Conservation (phyloP, 129 eudicot genomes). For the Lactuca saligna region DNA sequence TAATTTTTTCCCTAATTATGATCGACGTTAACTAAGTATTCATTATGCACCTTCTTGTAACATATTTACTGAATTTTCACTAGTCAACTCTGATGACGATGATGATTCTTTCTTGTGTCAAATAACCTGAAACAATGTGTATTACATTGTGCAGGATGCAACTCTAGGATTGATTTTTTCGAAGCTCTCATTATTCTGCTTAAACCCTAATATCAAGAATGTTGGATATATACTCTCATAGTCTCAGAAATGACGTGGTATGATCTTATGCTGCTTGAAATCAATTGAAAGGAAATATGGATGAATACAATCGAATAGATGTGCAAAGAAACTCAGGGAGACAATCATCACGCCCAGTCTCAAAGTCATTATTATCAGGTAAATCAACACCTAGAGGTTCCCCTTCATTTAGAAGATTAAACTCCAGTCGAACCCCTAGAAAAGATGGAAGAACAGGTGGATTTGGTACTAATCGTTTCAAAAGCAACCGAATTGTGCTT, state of each 20-base stretch:
- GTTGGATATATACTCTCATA: neutral
- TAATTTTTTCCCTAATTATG: neutral
- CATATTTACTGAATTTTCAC: neutral
- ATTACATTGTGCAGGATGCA: constrained; percentile 13
- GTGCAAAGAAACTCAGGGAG: constrained; percentile 47
- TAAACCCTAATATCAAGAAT: neutral
- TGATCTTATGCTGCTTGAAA: constrained; percentile 19
- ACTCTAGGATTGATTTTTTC: neutral
- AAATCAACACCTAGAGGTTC: constrained; percentile 74
- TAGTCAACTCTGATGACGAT: neutral
- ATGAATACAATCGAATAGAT: constrained; percentile 47
- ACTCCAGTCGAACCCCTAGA: constrained; percentile 73
- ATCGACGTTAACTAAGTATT: neutral
- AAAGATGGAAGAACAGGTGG: constrained; percentile 53
- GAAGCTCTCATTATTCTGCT: neutral
- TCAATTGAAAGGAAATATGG: constrained; percentile 45
- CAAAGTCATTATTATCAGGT: constrained; percentile 77
- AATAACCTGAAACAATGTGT: constrained; percentile 12
- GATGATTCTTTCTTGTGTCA: neutral
- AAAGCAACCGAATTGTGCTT: constrained; percentile 68
- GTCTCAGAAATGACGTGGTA: constrained; percentile 14
- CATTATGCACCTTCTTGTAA: no score
- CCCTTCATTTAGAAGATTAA: constrained; percentile 72
- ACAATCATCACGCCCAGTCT: constrained; percentile 38
- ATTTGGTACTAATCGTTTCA: constrained; percentile 49